These are phyloP conservation scores for Erythrobasidium hasegawianum DNA, from an alignment of 1,284 basidiomycete genomes.

Conservation along the genomic window DNA sequence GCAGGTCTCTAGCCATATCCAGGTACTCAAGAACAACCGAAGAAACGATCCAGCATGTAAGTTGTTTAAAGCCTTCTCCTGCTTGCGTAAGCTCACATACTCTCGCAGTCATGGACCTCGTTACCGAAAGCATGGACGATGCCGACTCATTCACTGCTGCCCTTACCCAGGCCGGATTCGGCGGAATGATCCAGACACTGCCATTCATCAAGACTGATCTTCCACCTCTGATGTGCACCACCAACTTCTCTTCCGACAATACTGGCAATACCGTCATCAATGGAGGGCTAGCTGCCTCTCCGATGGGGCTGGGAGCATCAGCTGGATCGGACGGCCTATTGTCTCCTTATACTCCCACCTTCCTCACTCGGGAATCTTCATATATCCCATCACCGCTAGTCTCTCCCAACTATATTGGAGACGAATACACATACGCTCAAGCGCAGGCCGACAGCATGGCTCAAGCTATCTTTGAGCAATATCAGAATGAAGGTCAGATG, in stretches of 20 bases:
- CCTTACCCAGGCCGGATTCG: slow-evolving; percentile 21
- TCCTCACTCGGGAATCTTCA: background rate
- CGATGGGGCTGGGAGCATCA: background rate
- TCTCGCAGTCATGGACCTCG: slow-evolving; percentile 40
- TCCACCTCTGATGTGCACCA: background rate
- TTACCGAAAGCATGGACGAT: slow-evolving; percentile 36
- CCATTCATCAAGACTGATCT: slow-evolving; percentile 22
- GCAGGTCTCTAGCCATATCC: slow-evolving; percentile 50
- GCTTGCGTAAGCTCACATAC: background rate
- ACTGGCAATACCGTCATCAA: background rate
- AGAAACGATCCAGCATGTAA: slow-evolving; percentile 48
- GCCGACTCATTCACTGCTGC: slow-evolving; percentile 19
- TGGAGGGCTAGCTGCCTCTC: background rate
- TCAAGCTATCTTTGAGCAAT: too few relatives aligned
- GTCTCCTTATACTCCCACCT: background rate
- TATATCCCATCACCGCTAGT: background rate
- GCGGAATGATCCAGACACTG: slow-evolving; percentile 6
- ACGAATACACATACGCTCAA: too few relatives aligned
- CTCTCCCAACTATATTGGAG: too few relatives aligned
- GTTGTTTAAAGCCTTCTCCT: slow-evolving; percentile 16
- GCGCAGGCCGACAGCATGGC: too few relatives aligned
- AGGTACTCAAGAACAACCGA: slow-evolving; percentile 50
- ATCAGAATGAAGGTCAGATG: too few relatives aligned
- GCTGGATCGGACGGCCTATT: background rate
- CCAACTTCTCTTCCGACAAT: slow-evolving; percentile 3